phyloP scores from a whole-genome alignment of 139 green algal species.

The Chlorokybus atmophyticus region DNA sequence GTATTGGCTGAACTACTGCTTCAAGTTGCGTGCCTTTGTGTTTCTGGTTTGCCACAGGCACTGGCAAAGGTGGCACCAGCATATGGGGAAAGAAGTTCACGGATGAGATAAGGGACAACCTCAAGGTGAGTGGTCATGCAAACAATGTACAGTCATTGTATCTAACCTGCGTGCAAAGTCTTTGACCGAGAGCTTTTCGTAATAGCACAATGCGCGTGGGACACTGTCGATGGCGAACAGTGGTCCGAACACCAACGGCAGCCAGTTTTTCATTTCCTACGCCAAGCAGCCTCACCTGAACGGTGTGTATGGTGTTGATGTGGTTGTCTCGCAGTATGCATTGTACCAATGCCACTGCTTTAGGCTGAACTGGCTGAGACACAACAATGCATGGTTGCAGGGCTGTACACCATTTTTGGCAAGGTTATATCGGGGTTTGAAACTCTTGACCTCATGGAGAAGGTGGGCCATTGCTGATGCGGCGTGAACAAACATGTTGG shows the following conservation, averaged over 20 bases:
- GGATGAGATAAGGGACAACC: slow-evolving; percentile 74
- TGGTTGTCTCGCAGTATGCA: no score
- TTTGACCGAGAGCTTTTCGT: no score
- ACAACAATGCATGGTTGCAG: slow-evolving; percentile 29
- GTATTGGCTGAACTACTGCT: no score
- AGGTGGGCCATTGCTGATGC: slow-evolving; percentile 29
- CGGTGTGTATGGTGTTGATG: slow-evolving; percentile 54
- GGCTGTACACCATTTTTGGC: slow-evolving; percentile 63
- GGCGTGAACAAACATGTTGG: no score
- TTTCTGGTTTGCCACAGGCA: slow-evolving; percentile 55
- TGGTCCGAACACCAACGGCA: slow-evolving; percentile 48
- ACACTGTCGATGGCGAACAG: slow-evolving; percentile 95
- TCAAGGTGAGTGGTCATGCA: slow-evolving; percentile 44
- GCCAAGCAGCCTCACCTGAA: slow-evolving; percentile 84
- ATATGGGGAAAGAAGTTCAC: slow-evolving; percentile 84
- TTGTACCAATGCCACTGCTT: no score
- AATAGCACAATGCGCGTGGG: slow-evolving; percentile 58
- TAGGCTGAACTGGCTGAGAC: no score
- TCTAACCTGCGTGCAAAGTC: no score
- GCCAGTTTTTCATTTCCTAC: slow-evolving; percentile 97
- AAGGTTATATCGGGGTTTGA: slow-evolving; percentile 92
- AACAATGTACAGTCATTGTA: no score
- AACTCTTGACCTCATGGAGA: slow-evolving; percentile 89
- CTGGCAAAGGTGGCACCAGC: slow-evolving; percentile 77
- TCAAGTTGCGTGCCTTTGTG: slow-evolving; percentile 32